These are phyloP conservation scores for Colletotrichum tabaci DNA, from an alignment of 2,329 filamentous ascomycete species.

Conservation along the genomic window DNA sequence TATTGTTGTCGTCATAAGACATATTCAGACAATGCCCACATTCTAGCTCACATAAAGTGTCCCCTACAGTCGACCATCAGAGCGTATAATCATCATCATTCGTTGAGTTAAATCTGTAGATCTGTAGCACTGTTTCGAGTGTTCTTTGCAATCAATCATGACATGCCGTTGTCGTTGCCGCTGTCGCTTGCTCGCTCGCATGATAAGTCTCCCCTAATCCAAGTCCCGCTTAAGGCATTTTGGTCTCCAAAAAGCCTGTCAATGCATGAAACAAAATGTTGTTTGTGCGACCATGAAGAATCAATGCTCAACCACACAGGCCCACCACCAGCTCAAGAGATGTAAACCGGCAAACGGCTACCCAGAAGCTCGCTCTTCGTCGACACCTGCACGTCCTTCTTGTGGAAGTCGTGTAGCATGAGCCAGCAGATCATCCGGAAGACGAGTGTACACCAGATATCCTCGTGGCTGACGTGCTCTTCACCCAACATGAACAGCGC, in stretches of 20 bases:
- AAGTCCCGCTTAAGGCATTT: neutral
- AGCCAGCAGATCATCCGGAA: conserved; percentile 73
- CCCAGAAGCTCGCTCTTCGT: conserved; percentile 67
- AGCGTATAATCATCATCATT: neutral
- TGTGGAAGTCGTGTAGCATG: conserved; percentile 70
- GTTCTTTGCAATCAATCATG: too few species aligned
- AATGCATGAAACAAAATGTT: neutral
- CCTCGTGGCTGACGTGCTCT: conserved; percentile 48
- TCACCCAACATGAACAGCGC: neutral
- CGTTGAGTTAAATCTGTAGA: neutral
- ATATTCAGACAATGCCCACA: neutral
- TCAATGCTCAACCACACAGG: too few species aligned
- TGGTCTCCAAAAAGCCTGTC: neutral
- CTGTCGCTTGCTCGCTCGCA: neutral
- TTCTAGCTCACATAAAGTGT: too few species aligned
- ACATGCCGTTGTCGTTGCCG: too few species aligned
- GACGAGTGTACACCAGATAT: conserved; percentile 69
- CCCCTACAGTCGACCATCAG: too few species aligned
- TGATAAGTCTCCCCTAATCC: neutral
- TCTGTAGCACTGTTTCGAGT: too few species aligned
- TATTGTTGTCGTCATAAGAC: neutral
- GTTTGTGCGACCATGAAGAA: too few species aligned
- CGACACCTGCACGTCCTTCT: conserved; percentile 65
- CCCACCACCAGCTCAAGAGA: conserved; percentile 49
- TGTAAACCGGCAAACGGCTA: conserved; percentile 70